Evolutionary conservation across 805 yeast species (phyloP), one percentile per base, ranked within the genome.

Genomic region (Ogataea pignaliae): DNA sequence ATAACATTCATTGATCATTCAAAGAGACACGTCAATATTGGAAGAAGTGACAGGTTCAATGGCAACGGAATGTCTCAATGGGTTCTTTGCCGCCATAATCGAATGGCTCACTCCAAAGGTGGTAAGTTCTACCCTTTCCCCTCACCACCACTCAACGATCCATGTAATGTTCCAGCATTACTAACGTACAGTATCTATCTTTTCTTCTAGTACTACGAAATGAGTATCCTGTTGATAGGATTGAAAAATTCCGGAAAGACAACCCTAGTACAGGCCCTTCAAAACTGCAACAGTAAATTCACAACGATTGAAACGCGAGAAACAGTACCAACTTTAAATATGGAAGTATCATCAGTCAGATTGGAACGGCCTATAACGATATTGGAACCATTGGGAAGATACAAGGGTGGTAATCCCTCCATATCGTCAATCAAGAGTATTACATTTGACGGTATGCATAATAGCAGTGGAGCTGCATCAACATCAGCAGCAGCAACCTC

Each of bases 171-270:
- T 3, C 17, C 15, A 8, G 17, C 8, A 6, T 31, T 29, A 40
- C 42, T 41, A 39, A 43, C 40, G n/a, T n/a, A n/a, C n/a, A n/a
- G n/a, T n/a, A n/a, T 35, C 16, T 45, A 17, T 10, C 35, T n/a
- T 29, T 28, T 14, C n/a, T 36, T n/a, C 3, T 6, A 55, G 59
- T 55, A 53, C 35, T 59, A 55, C 34, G 60, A 60, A 41, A 40
- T 61, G 39, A 56, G 57, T 21, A 42, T 60, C 7, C 47, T 55
- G 3, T 43, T 64, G 12, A 34, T 64, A n/a, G 69, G 69, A 11
- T 48, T 61, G 12, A 52, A 50, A 11, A 57, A 56, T 43, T 43
- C 66, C 3, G 69, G 69, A 2, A 64, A 64, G 45, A 56, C 59
- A 9, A 56, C 59, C 33, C 50, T 61, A 6, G 48, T 55, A n/a